A percentile compares a stretch with the other conserved stretches of the same genome.
These are phyloP conservation scores for Fusarium mangiferae DNA, from an alignment of 2,329 filamentous ascomycete genomes.

Conservation along the genomic window DNA sequence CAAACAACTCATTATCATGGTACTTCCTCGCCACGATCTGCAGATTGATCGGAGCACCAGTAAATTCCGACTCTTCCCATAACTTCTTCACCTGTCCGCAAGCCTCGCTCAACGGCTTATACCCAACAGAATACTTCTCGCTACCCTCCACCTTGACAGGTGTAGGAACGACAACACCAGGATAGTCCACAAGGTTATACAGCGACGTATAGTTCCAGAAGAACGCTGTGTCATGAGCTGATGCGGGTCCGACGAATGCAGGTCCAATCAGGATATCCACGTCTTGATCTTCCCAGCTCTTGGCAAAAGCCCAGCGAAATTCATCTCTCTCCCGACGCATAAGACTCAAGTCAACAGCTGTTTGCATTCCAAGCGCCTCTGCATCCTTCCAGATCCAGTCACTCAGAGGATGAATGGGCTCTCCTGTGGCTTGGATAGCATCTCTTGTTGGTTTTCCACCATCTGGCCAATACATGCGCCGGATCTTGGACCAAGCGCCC, in stretches of 20 bases:
- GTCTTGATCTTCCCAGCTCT: not conserved
- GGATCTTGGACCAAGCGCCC: not conserved
- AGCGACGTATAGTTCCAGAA: conserved; percentile 72
- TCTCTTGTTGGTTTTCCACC: not conserved
- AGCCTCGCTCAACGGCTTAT: not conserved
- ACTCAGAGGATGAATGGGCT: not conserved
- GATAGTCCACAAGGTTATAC: conserved; percentile 75
- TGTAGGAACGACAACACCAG: conserved; percentile 67
- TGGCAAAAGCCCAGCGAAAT: not conserved
- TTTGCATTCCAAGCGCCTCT: not conserved
- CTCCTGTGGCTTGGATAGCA: not conserved
- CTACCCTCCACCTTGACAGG: conserved; percentile 12
- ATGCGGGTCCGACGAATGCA: not conserved
- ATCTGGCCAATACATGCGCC: not conserved
- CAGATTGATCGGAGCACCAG: not conserved
- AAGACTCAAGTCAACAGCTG: not conserved
- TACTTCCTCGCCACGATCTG: conserved; percentile 10
- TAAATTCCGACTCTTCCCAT: not conserved
- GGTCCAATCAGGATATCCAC: conserved; percentile 13
- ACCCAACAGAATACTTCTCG: not conserved
- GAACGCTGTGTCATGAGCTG: conserved; percentile 43
- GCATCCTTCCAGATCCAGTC: not conserved
- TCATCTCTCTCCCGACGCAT: not conserved
- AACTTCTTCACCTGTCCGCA: conserved; percentile 1
- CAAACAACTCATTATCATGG: conserved; percentile 2